Evolutionary conservation across 345 rosid genomes (phyloP), one percentile per base, ranked within the genome.

Genomic region (Ceriops decandra): DNA sequence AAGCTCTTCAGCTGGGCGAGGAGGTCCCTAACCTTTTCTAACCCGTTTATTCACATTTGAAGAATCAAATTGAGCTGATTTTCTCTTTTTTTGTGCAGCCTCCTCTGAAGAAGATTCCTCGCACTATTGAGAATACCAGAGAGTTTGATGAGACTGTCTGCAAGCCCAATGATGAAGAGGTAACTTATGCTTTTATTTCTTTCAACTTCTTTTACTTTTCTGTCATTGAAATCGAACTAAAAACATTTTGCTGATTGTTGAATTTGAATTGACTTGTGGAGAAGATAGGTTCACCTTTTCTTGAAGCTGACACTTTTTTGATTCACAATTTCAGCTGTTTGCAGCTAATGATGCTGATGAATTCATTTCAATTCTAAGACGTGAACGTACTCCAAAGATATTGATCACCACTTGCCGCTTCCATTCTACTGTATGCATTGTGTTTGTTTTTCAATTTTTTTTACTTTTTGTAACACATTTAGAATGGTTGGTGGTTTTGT

Each of bases 131-230:
- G 85, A 95, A 95, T 70, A 90, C 98, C 3, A 83, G 99, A 63
- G 99, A 95, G 80, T 7, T 64, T 3, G 99, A 95, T 66, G 98
- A 92, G 69, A 95, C 98, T 1, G 84, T 95, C 46, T 95, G 96
- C 85, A 83, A 77, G 82, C 93, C 96, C 4, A 93, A 91, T 52
- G 99, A 92, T 17, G 96, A 90, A 69, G 99, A 95, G 90, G 99
- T 93, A 71, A 28, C 32, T 60, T 52, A 59, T 60, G 61, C 42
- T 52, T 24, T 1, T 3, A 11, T 7, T 26, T 59, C 65, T 68
- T 6, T 3, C 7, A 57, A 7, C 28, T 13, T 21, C 2, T 24
- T 52, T 19, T 33, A 33, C 7, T 56, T 24, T 57, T 57, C 62
- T 60, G 3, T 38, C 46, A 9, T 38, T 9, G 47, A 38, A 38